phyloP scores from a whole-genome alignment of 2,329 filamentous ascomycete species.

The Sarocladium oryzae region DNA sequence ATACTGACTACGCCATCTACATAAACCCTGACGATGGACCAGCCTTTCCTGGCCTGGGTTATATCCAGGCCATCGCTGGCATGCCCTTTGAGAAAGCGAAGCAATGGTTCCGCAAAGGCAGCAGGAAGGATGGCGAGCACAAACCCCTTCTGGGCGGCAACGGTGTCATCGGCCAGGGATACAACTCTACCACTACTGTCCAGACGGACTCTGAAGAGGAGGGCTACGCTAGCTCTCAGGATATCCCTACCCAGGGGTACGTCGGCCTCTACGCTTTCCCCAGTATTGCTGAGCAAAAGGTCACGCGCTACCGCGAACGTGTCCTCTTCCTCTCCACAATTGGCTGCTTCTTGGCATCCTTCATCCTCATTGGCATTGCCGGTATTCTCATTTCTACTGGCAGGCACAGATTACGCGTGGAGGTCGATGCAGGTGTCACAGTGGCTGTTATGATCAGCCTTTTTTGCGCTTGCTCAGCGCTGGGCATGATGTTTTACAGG shows the following conservation, averaged over 20 bases:
- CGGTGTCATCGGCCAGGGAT: constrained; percentile 23
- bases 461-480: constrained; percentile 53
- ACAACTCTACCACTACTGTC: constrained; percentile 22
- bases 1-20: constrained; percentile 65
- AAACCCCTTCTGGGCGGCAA: constrained; percentile 20
- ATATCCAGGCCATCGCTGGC: constrained; percentile 46
- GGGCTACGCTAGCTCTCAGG: constrained; percentile 47
- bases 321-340: constrained; percentile 49
- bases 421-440: constrained; percentile 68
- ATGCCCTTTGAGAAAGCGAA: constrained; percentile 45
- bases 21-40: constrained; percentile 60
- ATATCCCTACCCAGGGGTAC: constrained; percentile 44
- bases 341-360: constrained; percentile 50
- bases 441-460: constrained; percentile 63
- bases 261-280: constrained; percentile 48
- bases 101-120: constrained; percentile 37
- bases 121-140: constrained; percentile 20
- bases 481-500: constrained; percentile 52
- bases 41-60: constrained; percentile 57
- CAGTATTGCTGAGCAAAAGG: constrained; percentile 43
- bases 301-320: constrained; percentile 44
- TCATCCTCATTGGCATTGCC: constrained; percentile 58
- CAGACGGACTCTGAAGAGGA: constrained; percentile 37
- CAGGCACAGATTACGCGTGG: constrained; percentile 57
- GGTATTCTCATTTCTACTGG: constrained; percentile 62